Evolutionary conservation across 257 asterid species (phyloP), one percentile per base, ranked within the genome.

Genomic region (Primulina huaijiensis): DNA sequence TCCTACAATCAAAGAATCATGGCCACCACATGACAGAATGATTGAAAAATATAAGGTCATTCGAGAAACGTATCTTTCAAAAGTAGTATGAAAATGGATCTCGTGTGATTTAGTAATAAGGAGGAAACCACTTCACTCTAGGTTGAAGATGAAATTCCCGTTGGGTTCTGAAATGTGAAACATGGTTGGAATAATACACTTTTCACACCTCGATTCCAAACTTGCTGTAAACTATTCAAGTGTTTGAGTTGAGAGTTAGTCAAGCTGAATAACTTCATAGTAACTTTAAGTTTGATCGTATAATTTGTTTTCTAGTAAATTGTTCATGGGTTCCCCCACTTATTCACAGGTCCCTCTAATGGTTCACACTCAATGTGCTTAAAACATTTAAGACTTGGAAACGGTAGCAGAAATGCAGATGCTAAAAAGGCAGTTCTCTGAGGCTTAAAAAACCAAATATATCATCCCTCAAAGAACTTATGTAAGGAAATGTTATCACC

Each of bases 1-100:
- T 82, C 86, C 92, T 21, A 73, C 34, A 5, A 83, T 84, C 62
- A 84, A 80, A 77, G 87, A 81, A 65, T 75, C 52, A 55, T 82
- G 87, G 85, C 96, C 92, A 11, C 88, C 95, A 16, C 78, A 83
- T 53, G 89, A 82, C 76, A 81, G 53, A 76, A 73, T 88, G 88
- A 11, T 86, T 37, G 82, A 69, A 64, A 84, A 86, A 68, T 86
- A 69, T 72, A 82, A 72, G 75, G 70, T 70, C 72, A 67, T 82
- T 43, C 85, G 68, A 0, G 82, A 81, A 62, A 69, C 65, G 3
- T 69, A 75, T 69, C 76, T 84, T 59, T 27, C 73, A 57, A 74
- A 78, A 60, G 76, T 31, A 50, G 74, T 65, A 29, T 67, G 79
- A 67, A 74, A 70, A 73, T 76, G 78, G 57, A 77, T 60, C 64